Evolutionary conservation across 805 yeast genomes (phyloP).

Genomic region (Metschnikowia reukaufii): DNA sequence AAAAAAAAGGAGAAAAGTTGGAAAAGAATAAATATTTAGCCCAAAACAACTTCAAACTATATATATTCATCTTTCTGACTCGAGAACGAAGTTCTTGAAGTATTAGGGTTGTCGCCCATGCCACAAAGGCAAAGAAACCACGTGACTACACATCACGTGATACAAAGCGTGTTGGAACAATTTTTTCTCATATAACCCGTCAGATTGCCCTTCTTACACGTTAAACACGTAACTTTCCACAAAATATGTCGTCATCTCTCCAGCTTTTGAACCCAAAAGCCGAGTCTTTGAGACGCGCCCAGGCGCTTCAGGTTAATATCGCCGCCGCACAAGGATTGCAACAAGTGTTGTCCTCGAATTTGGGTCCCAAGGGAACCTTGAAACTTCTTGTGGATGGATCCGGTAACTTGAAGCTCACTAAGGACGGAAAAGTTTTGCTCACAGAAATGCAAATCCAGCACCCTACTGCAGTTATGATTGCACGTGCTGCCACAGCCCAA

Average conservation of each 20-base stretch:
- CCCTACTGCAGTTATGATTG: constrained; percentile 54
- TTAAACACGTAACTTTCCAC: neutral
- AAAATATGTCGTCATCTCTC: constrained; percentile 54
- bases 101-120: neutral
- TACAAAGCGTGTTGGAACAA: neutral
- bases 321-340: constrained; percentile 97
- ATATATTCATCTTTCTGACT: neutral
- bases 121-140: neutral
- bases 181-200: neutral
- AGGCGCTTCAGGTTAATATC: constrained; percentile 92
- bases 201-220: neutral
- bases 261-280: constrained; percentile 97
- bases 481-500: constrained; percentile 97
- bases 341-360: constrained; percentile 83
- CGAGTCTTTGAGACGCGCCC: constrained; percentile 92
- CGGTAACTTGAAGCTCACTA: constrained; percentile 91
- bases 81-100: no score
- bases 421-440: constrained; percentile 92
- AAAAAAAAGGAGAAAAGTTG: neutral
- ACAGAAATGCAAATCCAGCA: constrained; percentile 91
- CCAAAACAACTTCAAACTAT: neutral
- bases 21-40: no score
- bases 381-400: constrained; percentile 97
- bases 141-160: neutral
- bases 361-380: constrained; percentile 96